Base-by-base conservation (phyloP, 2,329 filamentous ascomycete species). In the Claviceps quebecensis region DNA sequence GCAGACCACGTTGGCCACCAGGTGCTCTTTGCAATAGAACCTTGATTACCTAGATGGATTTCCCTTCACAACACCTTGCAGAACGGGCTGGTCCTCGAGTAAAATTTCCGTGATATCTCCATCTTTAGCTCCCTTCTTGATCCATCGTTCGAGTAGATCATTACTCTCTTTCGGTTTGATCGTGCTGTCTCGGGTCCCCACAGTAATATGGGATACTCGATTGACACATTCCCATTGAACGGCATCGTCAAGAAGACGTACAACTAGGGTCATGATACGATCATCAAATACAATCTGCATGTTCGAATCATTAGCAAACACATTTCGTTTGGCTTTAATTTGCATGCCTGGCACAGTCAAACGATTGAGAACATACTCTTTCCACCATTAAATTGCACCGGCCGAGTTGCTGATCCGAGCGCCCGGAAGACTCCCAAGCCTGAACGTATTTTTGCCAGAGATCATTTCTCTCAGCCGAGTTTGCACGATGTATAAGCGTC, bases 151-250 rank as follows among this genome's bases (percentile, higher is more conserved):
- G 53, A 98, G 67, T 61, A 98, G 59, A 53, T 87, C 83, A 63
- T 98, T 98, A 69, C 90, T 95, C 72, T 98, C 91, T 67, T 86
- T 90, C 0, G 93, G 91, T 71, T 96, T 97, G 60, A 97, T 80
- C 7, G 73, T 67, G 46, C 74, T 67, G 57, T 82, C 77, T 9
- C 81, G 79, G 0, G 93, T 98, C 19, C 93, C 93, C 7, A 97
- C 75, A 0, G 93, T 98, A 54, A 98, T 80, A 64, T 98, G 93
- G 11, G 90, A 81, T 36, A 94, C 75, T 14, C 74, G 68, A 62
- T 98, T 98, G 44, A 79, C 77, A 55, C 83, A 91, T 51, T 81
- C 73, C 80, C 83, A 87, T 46, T 70, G 69, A 44, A 64, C 68
- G 54, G 66, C 69, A 14, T 76, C 68, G 52, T 81, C 78, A 5